These are phyloP conservation scores for Xylaria sp. DNA, from an alignment of 2,329 filamentous ascomycete species.

Conservation along the genomic window DNA sequence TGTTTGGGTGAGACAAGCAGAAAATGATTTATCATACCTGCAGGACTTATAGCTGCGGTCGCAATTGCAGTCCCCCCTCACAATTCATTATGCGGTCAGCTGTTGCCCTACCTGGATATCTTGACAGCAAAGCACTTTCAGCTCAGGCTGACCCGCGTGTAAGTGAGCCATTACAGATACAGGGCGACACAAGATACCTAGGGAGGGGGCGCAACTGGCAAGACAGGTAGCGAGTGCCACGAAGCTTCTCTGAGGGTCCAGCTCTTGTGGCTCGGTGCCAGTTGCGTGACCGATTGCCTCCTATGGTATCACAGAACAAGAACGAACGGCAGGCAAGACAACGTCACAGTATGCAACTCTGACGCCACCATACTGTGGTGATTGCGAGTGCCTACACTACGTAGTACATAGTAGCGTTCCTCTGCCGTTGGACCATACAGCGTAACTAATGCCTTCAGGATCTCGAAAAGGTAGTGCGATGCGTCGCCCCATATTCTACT, in stretches of 20 bases:
- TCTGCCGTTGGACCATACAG: too few species aligned
- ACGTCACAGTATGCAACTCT: constrained; percentile 7
- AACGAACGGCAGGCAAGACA: constrained; percentile 1
- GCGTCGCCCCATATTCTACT: too few species aligned
- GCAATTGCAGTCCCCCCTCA: not conserved
- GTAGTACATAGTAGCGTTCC: too few species aligned
- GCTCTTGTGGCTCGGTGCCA: not conserved
- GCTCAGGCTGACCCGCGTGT: constrained; percentile 21
- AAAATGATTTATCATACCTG: not conserved
- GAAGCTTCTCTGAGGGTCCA: not conserved
- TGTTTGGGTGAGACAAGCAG: not conserved
- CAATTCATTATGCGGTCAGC: not conserved
- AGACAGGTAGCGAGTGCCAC: too few species aligned
- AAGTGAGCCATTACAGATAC: not conserved
- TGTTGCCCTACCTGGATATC: not conserved
- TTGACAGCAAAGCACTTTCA: constrained; percentile 2
- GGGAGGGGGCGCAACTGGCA: not conserved
- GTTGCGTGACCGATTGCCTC: constrained; percentile 30
- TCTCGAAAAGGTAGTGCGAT: too few species aligned
- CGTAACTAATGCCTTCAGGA: too few species aligned
- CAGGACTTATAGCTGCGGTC: not conserved
- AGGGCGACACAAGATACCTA: constrained; percentile 3
- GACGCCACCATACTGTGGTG: not conserved
- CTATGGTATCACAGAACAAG: not conserved
- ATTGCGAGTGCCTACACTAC: not conserved